phyloP scores from a whole-genome alignment of 202 grass and related monocot genomes.

The Zizania palustris region DNA sequence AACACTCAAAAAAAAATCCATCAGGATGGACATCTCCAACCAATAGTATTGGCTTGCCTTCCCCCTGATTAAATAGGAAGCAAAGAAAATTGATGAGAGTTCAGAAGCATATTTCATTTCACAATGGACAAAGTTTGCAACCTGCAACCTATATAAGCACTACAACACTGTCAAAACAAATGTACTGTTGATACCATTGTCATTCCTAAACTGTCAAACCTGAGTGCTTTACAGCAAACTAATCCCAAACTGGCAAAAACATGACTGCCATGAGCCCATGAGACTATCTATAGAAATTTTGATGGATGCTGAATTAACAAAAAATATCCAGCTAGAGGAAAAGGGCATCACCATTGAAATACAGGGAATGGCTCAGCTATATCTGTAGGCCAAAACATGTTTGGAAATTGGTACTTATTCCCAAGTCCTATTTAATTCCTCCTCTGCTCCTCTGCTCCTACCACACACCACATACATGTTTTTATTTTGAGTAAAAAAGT shows the following conservation, averaged over 20 bases:
- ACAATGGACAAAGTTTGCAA: not conserved
- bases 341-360: not conserved
- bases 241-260: not conserved
- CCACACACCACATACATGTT: not conserved
- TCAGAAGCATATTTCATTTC: not conserved
- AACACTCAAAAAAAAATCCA: slow-evolving; percentile 49
- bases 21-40: slow-evolving; percentile 21
- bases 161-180: not conserved
- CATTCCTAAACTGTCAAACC: not conserved
- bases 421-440: too few relatives aligned
- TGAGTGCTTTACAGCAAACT: not conserved
- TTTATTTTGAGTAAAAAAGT: not conserved
- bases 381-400: not conserved
- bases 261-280: not conserved
- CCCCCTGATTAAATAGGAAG: slow-evolving; percentile 39
- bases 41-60: slow-evolving; percentile 33
- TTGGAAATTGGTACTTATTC: slow-evolving; percentile 11
- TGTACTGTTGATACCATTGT: not conserved
- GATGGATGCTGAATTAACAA: slow-evolving; percentile 1
- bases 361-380: not conserved
- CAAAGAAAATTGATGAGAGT: not conserved
- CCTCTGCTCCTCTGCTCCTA: too few relatives aligned
- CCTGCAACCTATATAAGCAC: not conserved
- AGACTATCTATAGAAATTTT: slow-evolving; percentile 2
- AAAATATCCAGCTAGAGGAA: not conserved